A percentile compares a stretch with the other conserved stretches of the same genome.
These are phyloP conservation scores for Tetrahymena malaccensis DNA, from an alignment of 73 alveolate species.

Conservation along the genomic window DNA sequence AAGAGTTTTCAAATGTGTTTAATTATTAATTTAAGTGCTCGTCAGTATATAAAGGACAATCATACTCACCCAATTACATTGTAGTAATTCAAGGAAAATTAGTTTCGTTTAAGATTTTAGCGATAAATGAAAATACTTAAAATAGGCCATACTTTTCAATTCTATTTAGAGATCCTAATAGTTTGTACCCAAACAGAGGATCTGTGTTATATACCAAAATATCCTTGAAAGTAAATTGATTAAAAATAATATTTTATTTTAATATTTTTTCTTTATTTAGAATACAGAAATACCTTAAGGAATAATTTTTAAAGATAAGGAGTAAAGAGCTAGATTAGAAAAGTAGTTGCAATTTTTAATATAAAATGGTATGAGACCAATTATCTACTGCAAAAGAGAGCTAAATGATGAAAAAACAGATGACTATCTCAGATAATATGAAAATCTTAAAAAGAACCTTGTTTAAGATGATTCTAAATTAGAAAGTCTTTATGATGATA, in stretches of 20 bases:
- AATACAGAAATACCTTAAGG: neutral
- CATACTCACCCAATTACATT: neutral
- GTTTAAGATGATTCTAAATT: neutral
- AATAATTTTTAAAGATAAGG: neutral
- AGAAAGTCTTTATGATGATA: neutral
- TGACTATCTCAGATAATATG: neutral
- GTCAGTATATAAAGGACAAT: neutral
- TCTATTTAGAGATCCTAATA: neutral
- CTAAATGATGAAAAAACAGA: neutral
- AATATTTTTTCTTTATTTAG: neutral
- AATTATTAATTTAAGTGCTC: neutral
- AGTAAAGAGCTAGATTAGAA: neutral
- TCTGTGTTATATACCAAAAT: neutral
- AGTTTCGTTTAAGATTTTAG: neutral
- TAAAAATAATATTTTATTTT: neutral
- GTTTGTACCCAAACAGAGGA: neutral
- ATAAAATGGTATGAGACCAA: neutral
- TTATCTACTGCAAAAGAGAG: neutral
- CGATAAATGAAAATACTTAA: neutral
- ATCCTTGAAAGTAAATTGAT: neutral
- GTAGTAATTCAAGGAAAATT: neutral
- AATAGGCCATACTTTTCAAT: neutral
- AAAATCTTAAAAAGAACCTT: neutral
- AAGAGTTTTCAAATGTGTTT: neutral
- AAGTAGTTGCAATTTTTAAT: neutral